phyloP scores from a whole-genome alignment of 129 eudicot species.

The Flaveria ramosissima region DNA sequence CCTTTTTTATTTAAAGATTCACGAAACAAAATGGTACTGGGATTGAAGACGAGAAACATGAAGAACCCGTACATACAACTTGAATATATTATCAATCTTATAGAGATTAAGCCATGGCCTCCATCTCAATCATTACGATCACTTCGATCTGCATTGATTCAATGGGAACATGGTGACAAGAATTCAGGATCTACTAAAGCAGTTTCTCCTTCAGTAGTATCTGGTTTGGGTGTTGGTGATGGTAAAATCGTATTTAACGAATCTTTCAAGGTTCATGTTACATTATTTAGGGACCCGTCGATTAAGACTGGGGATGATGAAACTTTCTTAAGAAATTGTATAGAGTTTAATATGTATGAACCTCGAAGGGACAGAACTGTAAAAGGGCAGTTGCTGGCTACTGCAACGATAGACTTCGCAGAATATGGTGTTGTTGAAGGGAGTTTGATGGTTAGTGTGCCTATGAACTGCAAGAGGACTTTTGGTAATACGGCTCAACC shows the following conservation, averaged over 20 bases:
- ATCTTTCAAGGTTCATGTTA: slow-evolving; percentile 60
- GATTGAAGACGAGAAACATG: slow-evolving; percentile 52
- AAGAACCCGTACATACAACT: slow-evolving; percentile 55
- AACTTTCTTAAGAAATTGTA: slow-evolving; percentile 56
- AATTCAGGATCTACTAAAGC: slow-evolving; percentile 68
- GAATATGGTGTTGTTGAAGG: slow-evolving; percentile 71
- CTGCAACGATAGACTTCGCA: slow-evolving; percentile 74
- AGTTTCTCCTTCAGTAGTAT: slow-evolving; percentile 61
- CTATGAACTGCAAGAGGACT: slow-evolving; percentile 75
- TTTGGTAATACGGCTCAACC: slow-evolving; percentile 75
- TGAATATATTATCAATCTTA: slow-evolving; percentile 59
- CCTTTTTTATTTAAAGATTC: slow-evolving; percentile 7
- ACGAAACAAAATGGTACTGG: slow-evolving; percentile 53
- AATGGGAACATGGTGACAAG: slow-evolving; percentile 77
- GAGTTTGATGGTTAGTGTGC: slow-evolving; percentile 47
- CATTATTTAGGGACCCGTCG: slow-evolving; percentile 52
- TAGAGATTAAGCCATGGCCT: slow-evolving; percentile 96
- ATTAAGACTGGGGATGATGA: slow-evolving; percentile 51
- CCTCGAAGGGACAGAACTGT: slow-evolving; percentile 65
- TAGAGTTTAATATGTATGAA: slow-evolving; percentile 82
- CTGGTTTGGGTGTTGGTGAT: slow-evolving; percentile 56
- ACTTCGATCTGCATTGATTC: slow-evolving; percentile 63
- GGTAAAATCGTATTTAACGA: slow-evolving; percentile 81
- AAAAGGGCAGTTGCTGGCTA: slow-evolving; percentile 75
- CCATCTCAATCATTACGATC: slow-evolving; percentile 74